Conservation (phyloP, 2,329 filamentous ascomycete species). For the Colletotrichum salicis region DNA sequence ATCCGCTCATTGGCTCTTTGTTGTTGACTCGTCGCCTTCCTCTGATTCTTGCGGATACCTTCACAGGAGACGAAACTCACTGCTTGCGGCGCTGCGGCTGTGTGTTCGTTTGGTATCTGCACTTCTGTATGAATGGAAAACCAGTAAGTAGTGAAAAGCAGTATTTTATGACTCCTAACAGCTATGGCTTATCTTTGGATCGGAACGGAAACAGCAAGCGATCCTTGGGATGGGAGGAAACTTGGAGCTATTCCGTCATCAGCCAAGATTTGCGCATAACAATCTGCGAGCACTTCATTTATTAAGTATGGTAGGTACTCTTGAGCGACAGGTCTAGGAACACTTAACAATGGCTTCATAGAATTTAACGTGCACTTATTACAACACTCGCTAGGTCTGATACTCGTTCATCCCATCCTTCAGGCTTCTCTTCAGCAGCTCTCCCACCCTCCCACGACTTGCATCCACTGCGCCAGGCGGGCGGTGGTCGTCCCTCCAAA, state of each 20-base stretch:
- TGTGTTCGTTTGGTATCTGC: neutral
- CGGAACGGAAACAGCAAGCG: neutral
- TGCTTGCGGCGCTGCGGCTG: neutral
- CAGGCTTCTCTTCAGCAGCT: neutral
- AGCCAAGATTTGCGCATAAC: neutral
- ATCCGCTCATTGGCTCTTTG: no score
- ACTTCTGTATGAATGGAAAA: no score
- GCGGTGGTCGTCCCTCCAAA: no score
- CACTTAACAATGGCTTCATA: neutral
- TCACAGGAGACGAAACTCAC: neutral
- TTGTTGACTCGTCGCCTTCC: neutral
- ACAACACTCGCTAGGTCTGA: neutral
- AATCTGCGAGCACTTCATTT: neutral
- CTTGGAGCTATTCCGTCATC: neutral
- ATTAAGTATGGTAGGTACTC: no score
- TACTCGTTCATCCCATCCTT: neutral
- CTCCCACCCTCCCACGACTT: neutral
- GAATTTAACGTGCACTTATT: neutral
- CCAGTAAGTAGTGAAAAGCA: no score
- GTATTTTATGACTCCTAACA: neutral
- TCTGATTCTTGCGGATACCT: neutral
- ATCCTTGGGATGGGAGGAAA: neutral
- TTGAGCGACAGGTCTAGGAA: neutral
- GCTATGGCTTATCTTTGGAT: neutral
- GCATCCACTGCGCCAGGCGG: no score